These are phyloP conservation scores for Shiraia sp. DNA, from an alignment of 2,329 filamentous ascomycete species.

Conservation along the genomic window DNA sequence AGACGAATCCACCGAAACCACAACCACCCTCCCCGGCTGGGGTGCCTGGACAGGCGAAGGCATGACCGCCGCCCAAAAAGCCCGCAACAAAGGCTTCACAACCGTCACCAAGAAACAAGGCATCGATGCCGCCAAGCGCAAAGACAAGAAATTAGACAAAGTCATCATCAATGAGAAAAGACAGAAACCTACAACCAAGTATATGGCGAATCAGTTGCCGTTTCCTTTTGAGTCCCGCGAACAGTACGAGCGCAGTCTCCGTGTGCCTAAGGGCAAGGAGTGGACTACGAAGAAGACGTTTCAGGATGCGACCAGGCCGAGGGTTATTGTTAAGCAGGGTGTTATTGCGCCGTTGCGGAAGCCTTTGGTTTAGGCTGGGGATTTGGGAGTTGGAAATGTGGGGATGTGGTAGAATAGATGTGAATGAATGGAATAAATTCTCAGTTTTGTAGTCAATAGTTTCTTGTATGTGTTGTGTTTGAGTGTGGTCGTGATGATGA, in stretches of 20 bases:
- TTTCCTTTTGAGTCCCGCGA: conserved; percentile 85
- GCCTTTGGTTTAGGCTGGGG: conserved; percentile 57
- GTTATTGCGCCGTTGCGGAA: conserved; percentile 89
- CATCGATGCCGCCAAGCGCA: conserved; percentile 74
- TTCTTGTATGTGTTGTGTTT: background rate
- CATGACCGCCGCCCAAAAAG: conserved; percentile 69
- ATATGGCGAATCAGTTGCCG: conserved; percentile 80
- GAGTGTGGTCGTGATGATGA: background rate
- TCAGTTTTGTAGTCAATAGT: no score
- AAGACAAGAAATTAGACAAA: conserved; percentile 78
- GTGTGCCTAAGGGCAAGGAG: conserved; percentile 87
- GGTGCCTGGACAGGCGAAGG: conserved; percentile 88
- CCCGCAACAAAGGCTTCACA: conserved; percentile 56
- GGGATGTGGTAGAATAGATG: background rate
- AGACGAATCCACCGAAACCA: conserved; percentile 81
- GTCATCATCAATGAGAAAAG: conserved; percentile 94
- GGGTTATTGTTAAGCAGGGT: conserved; percentile 87
- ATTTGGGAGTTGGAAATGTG: background rate
- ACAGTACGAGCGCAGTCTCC: conserved; percentile 87
- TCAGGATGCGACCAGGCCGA: conserved; percentile 86
- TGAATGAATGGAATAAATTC: conserved; percentile 1
- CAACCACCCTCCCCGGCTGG: conserved; percentile 91
- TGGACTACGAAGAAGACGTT: conserved; percentile 97
- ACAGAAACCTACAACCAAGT: conserved; percentile 88
- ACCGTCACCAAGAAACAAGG: conserved; percentile 69